Conservation (phyloP, 352 stramenopile species). For the Pythium apleroticum region DNA sequence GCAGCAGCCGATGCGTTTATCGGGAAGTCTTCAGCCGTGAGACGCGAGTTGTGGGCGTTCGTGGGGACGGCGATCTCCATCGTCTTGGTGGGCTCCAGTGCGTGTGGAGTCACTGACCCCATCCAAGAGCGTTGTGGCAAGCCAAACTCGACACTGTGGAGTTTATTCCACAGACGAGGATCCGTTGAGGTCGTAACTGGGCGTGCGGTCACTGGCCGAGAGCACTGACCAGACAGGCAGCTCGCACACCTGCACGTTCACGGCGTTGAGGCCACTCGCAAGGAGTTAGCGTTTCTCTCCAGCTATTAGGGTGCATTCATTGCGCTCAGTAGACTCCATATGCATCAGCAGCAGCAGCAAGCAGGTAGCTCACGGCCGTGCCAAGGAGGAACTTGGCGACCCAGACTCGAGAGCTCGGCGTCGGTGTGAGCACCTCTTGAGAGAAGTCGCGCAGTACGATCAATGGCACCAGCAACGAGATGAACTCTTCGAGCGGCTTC, state of each 20-base stretch:
- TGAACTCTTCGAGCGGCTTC: not conserved
- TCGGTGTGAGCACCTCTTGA: not conserved
- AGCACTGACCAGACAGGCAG: constrained; percentile 1
- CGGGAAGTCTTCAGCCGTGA: constrained; percentile 4
- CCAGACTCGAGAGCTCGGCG: not conserved
- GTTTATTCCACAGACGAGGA: not conserved
- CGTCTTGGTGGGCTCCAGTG: not conserved
- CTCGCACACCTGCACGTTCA: constrained; percentile 8
- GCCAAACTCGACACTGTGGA: not conserved
- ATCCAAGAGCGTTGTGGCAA: constrained; percentile 6
- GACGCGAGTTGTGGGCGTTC: not conserved
- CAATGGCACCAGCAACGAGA: not conserved
- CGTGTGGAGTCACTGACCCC: not conserved
- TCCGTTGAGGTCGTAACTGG: not conserved
- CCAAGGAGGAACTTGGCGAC: not conserved
- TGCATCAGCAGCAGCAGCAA: too few species aligned
- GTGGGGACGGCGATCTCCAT: not conserved
- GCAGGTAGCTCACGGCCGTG: not conserved
- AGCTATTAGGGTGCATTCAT: too few species aligned
- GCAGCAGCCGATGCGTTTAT: constrained; percentile 2
- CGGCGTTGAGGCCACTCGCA: not conserved
- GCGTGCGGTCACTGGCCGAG: not conserved
- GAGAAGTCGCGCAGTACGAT: not conserved
- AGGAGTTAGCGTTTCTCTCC: too few species aligned
- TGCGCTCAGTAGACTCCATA: too few species aligned